A percentile compares a stretch with the other conserved stretches of the same genome.
These are phyloP conservation scores for Artomyces pyxidatus DNA, from an alignment of 768 basidiomycete genomes.

Conservation along the genomic window DNA sequence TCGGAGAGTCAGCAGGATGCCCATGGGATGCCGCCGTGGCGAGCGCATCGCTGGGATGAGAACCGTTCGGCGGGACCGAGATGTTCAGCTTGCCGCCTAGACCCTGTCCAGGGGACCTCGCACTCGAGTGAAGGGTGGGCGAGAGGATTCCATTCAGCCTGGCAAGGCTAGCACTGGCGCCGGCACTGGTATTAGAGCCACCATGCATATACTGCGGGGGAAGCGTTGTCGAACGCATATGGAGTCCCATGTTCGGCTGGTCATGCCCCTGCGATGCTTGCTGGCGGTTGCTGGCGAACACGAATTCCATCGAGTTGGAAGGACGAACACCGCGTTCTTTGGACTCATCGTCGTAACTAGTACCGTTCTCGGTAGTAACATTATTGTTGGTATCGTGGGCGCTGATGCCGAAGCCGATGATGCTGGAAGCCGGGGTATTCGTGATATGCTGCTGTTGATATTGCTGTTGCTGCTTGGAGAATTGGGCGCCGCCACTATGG, in stretches of 20 bases:
- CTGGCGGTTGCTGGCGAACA: slow-evolving; percentile 4
- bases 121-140: slow-evolving; percentile 10
- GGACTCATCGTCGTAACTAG: slow-evolving; percentile 3
- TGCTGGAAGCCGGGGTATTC: neutral
- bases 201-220: slow-evolving; percentile 15
- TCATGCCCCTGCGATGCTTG: slow-evolving; percentile 6
- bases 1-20: slow-evolving; percentile 31
- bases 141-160: slow-evolving; percentile 13
- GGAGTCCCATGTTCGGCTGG: slow-evolving; percentile 11
- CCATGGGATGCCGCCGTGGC: neutral
- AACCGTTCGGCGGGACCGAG: slow-evolving; percentile 2
- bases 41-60: slow-evolving; percentile 2
- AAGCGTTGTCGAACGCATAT: slow-evolving; percentile 16
- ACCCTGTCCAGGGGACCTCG: slow-evolving; percentile 1
- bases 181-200: neutral
- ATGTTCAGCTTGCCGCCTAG: slow-evolving; percentile 5
- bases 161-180: slow-evolving; percentile 2
- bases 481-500: slow-evolving; percentile 18
- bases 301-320: slow-evolving; percentile 6
- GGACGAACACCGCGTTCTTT: slow-evolving; percentile 4
- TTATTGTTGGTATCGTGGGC: slow-evolving; percentile 6
- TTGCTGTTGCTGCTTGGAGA: neutral
- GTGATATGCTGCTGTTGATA: neutral
- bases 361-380: slow-evolving; percentile 5
- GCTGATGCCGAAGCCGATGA: neutral